phyloP scores from a whole-genome alignment of 108 stramenopile species.

The Cyclotella baltica region DNA sequence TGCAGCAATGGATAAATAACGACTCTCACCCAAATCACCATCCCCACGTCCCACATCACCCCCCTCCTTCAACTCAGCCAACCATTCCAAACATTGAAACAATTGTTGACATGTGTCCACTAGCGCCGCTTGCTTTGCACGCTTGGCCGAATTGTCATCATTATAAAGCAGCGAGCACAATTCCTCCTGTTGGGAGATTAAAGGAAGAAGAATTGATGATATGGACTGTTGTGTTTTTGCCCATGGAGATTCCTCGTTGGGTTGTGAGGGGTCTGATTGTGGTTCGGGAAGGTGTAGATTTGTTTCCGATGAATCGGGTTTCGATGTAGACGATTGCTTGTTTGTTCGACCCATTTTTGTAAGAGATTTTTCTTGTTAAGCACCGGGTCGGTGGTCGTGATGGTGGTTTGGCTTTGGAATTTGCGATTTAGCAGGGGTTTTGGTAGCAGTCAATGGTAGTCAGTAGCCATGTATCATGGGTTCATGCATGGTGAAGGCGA shows the following conservation, averaged over 20 bases:
- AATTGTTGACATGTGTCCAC: conserved; percentile 2
- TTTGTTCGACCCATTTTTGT: too few species aligned
- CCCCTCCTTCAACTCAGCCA: conserved; percentile 9
- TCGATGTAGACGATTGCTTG: too few species aligned
- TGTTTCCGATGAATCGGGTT: too few species aligned
- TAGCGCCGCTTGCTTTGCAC: not conserved
- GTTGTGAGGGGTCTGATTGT: not conserved
- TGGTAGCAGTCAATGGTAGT: too few species aligned
- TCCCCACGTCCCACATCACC: not conserved
- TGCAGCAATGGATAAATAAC: not conserved
- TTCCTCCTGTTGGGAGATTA: conserved; percentile 14
- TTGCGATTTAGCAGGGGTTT: too few species aligned
- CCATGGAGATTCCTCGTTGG: conserved; percentile 10
- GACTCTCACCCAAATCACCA: not conserved
- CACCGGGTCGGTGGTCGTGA: too few species aligned
- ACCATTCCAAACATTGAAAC: conserved; percentile 7
- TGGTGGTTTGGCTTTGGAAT: too few species aligned
- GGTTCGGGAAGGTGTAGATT: too few species aligned
- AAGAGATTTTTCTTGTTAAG: too few species aligned
- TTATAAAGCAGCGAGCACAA: conserved; percentile 3
- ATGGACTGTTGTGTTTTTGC: conserved; percentile 1
- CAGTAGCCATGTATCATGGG: too few species aligned
- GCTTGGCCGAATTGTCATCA: not conserved
- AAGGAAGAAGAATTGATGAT: conserved; percentile 12
- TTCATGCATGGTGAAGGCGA: too few species aligned